Conservation (phyloP, 1,139 yeast genomes). For the Pneumocystis jirovecii region DNA sequence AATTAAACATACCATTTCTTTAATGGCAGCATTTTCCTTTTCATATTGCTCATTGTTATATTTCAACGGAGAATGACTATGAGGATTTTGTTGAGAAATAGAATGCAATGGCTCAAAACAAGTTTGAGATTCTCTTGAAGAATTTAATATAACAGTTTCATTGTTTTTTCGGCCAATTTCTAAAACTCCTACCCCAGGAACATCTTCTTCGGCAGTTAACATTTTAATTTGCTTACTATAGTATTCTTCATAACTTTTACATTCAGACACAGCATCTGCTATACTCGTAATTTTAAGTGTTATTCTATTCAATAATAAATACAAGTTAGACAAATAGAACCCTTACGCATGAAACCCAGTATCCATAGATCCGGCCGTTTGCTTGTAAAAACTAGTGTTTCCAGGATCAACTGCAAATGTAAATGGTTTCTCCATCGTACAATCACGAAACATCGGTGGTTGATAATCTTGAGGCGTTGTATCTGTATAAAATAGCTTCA, state of each 20-base stretch:
- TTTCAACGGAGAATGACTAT: neutral
- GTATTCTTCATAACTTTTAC: neutral
- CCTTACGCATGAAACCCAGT: conserved; percentile 15
- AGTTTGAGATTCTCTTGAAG: neutral
- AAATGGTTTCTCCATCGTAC: conserved; percentile 22
- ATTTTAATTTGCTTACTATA: neutral
- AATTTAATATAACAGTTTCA: neutral
- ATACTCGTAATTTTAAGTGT: neutral
- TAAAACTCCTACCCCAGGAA: neutral
- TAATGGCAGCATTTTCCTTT: neutral
- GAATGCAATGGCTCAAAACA: neutral
- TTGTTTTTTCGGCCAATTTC: neutral
- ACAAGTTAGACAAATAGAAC: neutral
- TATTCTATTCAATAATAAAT: neutral
- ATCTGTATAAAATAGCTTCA: conserved; percentile 37
- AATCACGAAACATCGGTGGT: conserved; percentile 35
- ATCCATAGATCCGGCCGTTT: conserved; percentile 12
- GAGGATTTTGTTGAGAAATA: neutral
- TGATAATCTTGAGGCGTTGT: conserved; percentile 34
- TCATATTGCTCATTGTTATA: neutral
- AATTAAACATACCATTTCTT: conserved; percentile 6
- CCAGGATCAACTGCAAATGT: conserved; percentile 6
- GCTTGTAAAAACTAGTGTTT: conserved; percentile 7
- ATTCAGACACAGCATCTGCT: neutral
- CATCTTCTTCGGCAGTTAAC: neutral